Base-by-base conservation (phyloP, 2,329 filamentous ascomycete species). In the Aspergillus cejpii region DNA sequence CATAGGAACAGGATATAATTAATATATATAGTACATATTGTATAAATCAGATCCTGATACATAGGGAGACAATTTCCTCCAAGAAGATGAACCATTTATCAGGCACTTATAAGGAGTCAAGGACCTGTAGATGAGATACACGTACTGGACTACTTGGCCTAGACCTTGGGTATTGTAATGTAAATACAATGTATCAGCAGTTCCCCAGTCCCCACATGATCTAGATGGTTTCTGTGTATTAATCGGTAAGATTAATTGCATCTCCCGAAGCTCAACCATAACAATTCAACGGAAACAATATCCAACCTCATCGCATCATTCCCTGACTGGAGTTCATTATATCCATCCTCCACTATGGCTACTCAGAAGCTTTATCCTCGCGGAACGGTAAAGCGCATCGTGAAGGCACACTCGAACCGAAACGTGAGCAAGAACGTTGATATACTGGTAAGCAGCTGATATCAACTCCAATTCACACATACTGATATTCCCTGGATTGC, bases 351-450 rank as follows among this genome's bases (percentile, higher is more conserved):
- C n/a, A 14, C n/a, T 8, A 84, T 82, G 77, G 80, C 78, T 41
- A 74, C 80, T 17, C 82, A 84, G 60, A 91, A 88, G 56, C 74
- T 87, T 11, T 95, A 94, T 60, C 89, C 89, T 8, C 83, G 89
- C 51, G 82, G 80, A 14, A 92, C 87, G 0, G 75, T 95, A 57
- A 92, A 89, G 68, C 90, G 89, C 67, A 91, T 94, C 48, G 76
- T 94, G 59, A 95, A 94, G 69, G 88, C 87, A 14, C 88, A 94
- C 66, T 85, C 87, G 6, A 84, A 86, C 51, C 81, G 83, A 62
- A 84, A 78, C 52, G 68, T 94, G 51, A 87, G 83, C 72, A 92
- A 88, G 67, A 90, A 92, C 66, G 85, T 83, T 23, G 90, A 95
- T 67, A 81, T 94, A 46, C 74, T 91, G 70, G 87, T 94, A 69